Evolutionary conservation across 2,329 filamentous ascomycete genomes (phyloP).

Genomic region (Claviceps monticola): DNA sequence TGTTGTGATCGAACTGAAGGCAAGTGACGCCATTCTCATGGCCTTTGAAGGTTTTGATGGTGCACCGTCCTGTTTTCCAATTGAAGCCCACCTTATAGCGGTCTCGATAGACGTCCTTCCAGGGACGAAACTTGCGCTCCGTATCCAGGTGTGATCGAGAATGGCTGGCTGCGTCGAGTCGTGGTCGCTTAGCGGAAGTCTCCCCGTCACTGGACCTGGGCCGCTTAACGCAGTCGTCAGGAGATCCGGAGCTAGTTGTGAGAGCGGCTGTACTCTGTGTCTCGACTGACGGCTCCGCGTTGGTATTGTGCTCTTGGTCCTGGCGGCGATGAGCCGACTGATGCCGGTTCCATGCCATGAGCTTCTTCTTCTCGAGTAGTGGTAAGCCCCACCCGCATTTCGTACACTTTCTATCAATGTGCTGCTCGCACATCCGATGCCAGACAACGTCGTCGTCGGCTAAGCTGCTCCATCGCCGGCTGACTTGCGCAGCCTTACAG

Average conservation of each 20-base stretch:
- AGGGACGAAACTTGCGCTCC: conserved; percentile 47
- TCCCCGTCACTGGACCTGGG: conserved; percentile 17
- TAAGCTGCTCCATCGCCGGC: conserved; percentile 69
- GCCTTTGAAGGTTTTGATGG: conserved; percentile 70
- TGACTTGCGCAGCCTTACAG: conserved; percentile 93
- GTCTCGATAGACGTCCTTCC: conserved; percentile 96
- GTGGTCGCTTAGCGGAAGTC: conserved; percentile 21
- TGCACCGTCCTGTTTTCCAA: conserved; percentile 90
- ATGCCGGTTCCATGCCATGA: conserved; percentile 76
- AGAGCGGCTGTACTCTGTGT: conserved; percentile 4
- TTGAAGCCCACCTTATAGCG: conserved; percentile 92
- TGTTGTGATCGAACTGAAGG: conserved; percentile 62
- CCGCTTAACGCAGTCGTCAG: conserved; percentile 21
- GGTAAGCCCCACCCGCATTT: conserved; percentile 95
- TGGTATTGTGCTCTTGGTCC: conserved; percentile 3
- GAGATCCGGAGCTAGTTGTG: conserved; percentile 8
- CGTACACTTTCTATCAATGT: conserved; percentile 84
- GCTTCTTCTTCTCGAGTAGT: conserved; percentile 71
- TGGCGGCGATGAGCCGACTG: conserved; percentile 27
- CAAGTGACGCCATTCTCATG: conserved; percentile 60
- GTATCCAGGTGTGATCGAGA: conserved; percentile 22
- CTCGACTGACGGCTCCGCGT: conserved; percentile 13
- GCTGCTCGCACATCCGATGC: conserved; percentile 95
- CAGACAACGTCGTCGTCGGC: conserved; percentile 98
- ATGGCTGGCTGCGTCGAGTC: conserved; percentile 13